Base-by-base conservation (phyloP, 306 rosid genomes). In the Alnus rubra region DNA sequence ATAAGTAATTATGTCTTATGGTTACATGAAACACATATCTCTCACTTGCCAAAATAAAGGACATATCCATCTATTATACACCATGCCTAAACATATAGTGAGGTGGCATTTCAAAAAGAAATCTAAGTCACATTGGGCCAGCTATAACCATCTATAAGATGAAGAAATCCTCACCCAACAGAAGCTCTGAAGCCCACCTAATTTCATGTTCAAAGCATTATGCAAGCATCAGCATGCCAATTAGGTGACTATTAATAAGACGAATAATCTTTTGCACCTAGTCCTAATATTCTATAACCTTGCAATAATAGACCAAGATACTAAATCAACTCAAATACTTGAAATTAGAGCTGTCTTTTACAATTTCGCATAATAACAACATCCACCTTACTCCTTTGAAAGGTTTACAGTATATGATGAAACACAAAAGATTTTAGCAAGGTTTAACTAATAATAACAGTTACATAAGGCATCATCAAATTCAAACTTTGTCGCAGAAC, bases 271-370 rank as follows among this genome's bases (percentile, higher is more conserved):
- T 30, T 60, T 35, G 19, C 70, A 64, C 48, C 19, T 15, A 35
- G 47, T 10, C 48, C 70, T 35, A 35, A 33, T 12, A 64, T 15
- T 63, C 4, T 65, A 15, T 42, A 67, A 67, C 51, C 72, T 39
- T 1, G 49, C 5, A n/a, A 65, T 37, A 15, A 9, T 37, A 39
- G 23, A 18, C 28, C 71, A 65, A 39, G 49, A 5, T 62, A 37
- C 71, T 18, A 65, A 6, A 65, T 65, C 71, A 35, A 65, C 49
- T 16, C 50, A 65, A 62, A 62, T 28, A 63, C 49, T 65, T 37
- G 50, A 67, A 39, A 39, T 67, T 39, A 39, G 12, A 67, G 72
- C 42, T 67, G 18, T 67, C 30, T 31, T 39, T 42, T 67, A 7
- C 9, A 65, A 15, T 65, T 37, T 42, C 7, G 49, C 9, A 39